Conservation (phyloP, 1,284 basidiomycete genomes). For the Coniophora puteana region DNA sequence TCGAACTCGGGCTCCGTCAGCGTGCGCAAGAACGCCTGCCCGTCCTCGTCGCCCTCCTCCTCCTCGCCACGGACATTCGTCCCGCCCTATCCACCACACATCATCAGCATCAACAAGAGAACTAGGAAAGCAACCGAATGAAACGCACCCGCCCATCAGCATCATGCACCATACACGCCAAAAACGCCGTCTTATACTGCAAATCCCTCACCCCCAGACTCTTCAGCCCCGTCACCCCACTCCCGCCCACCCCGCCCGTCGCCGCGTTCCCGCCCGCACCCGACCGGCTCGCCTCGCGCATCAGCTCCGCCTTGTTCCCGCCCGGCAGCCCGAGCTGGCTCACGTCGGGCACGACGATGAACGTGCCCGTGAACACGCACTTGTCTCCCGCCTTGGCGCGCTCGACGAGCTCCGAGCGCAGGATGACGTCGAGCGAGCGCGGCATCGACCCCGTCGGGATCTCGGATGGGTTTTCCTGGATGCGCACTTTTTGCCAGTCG, state of each 20-base stretch:
- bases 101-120: constrained; percentile 6
- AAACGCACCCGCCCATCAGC: constrained; percentile 76
- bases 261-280: constrained; percentile 52
- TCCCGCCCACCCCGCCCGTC: constrained; percentile 72
- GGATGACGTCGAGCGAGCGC: constrained; percentile 92
- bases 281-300: constrained; percentile 77
- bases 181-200: constrained; percentile 97
- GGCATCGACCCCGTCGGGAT: constrained; percentile 99
- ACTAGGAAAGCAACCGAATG: constrained; percentile 2
- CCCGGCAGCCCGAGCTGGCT: constrained; percentile 95
- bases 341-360: constrained; percentile 98
- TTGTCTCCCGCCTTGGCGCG: constrained; percentile 99
- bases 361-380: constrained; percentile 96
- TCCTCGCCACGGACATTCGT: constrained; percentile 88
- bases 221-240: constrained; percentile 93
- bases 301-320: constrained; percentile 88
- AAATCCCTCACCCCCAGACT: constrained; percentile 93
- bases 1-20: constrained; percentile 94
- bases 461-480: constrained; percentile 98
- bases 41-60: constrained; percentile 73
- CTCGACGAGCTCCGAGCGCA: constrained; percentile 94
- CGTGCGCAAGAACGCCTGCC: constrained; percentile 80
- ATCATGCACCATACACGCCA: constrained; percentile 97
- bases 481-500: constrained; percentile 99
- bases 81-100: constrained; percentile 46